Evolutionary conservation across 148 eudicot species (phyloP), one percentile per base, ranked within the genome.

Genomic region (Rhododendron ovatum): DNA sequence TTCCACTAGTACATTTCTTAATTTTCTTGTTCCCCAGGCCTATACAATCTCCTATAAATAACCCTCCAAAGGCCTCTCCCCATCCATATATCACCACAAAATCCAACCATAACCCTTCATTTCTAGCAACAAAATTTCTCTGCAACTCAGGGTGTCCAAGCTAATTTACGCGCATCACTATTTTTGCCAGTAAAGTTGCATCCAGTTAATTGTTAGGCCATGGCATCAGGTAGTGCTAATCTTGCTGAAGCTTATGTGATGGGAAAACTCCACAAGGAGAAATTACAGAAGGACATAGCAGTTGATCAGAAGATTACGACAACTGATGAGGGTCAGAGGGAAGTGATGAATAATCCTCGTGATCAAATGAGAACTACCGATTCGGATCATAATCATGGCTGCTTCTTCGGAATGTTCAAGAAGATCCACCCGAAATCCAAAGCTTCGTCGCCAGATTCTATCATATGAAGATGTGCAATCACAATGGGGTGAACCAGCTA

Each of bases 171-270:
- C 0, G 30, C 33, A n/a, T 30, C 5, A 0, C 1, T 3, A 30
- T 30, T 30, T 71, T 7, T 4, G 13, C 0, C 76, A 1, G 6
- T 30, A 71, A 30, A 11, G 33, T 28, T 71, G 18, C 18, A 4
- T 71, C 39, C 2, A 4, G 17, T 26, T 71, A 12, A 2, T 76
- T 39, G 2, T 13, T 33, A 12, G 48, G 1, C 50, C 53, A 78
- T 78, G 81, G 81, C 81, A 11, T 22, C 81, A 10, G 45, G 41
- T 53, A 53, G 83, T 45, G 53, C 75, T 61, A 4, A n/a, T 41
- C 84, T 82, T 63, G 84, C 84, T 4, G 84, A 82, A 61, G 76
- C 47, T 39, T 82, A 82, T 13, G 18, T 82, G 75, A 82, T 82
- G 84, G 22, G 84, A 10, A 61, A 82, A 26, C 84, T 82, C 75